phyloP scores from a whole-genome alignment of 805 yeast species.

The Candida taoyuanica region DNA sequence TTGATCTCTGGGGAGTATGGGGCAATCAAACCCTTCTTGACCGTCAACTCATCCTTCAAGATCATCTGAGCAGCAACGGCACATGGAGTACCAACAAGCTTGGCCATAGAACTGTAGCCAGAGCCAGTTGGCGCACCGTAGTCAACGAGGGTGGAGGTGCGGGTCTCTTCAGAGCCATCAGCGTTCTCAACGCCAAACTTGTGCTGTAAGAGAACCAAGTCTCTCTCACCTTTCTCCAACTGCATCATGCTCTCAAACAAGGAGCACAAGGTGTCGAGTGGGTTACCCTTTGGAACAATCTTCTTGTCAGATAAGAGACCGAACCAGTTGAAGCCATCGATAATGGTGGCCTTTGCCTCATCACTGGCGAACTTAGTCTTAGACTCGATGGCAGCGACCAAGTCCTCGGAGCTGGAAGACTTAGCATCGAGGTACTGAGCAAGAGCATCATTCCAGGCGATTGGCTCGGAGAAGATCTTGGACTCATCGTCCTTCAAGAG shows the following conservation, averaged over 20 bases:
- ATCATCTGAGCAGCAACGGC: slow-evolving; percentile 91
- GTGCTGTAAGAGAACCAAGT: slow-evolving; percentile 92
- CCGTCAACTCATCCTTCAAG: slow-evolving; percentile 65
- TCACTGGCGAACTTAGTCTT: slow-evolving; percentile 77
- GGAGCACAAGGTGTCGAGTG: slow-evolving; percentile 95
- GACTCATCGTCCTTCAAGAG: slow-evolving; percentile 75
- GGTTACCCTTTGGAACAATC: slow-evolving; percentile 87
- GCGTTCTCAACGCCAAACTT: slow-evolving; percentile 97
- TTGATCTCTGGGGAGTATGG: slow-evolving; percentile 90
- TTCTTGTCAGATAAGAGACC: slow-evolving; percentile 77
- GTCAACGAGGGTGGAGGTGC: slow-evolving; percentile 94
- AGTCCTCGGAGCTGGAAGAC: slow-evolving; percentile 65
- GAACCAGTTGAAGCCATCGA: slow-evolving; percentile 89
- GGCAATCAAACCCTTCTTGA: slow-evolving; percentile 81
- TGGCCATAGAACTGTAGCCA: slow-evolving; percentile 97
- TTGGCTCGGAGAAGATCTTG: slow-evolving; percentile 50
- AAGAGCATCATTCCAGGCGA: slow-evolving; percentile 87
- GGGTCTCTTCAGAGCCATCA: slow-evolving; percentile 82
- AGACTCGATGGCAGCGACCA: slow-evolving; percentile 68
- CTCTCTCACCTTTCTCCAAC: slow-evolving; percentile 93
- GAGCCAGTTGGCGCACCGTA: slow-evolving; percentile 80
- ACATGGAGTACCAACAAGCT: slow-evolving; percentile 96
- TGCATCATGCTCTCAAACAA: slow-evolving; percentile 94
- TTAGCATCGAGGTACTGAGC: slow-evolving; percentile 69
- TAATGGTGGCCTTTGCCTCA: slow-evolving; percentile 80